phyloP scores from a whole-genome alignment of 371 early-diverging fungal species.

The Rhizopus delemar region DNA sequence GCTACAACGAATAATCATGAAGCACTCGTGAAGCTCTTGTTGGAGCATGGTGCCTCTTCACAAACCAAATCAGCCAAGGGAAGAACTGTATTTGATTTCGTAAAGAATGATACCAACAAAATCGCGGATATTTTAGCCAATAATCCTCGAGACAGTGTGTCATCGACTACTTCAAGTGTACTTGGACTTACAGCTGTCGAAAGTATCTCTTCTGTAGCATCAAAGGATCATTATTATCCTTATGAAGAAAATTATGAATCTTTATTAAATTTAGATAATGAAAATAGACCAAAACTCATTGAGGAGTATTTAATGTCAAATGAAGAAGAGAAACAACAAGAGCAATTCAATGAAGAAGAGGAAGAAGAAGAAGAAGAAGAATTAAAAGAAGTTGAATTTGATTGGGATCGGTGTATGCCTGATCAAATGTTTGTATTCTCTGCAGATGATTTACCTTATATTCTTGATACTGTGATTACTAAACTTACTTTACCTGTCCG shows the following conservation, averaged over 20 bases:
- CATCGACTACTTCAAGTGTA: conserved; percentile 40
- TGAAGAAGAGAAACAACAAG: conserved; percentile 5
- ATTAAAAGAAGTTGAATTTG: conserved; percentile 33
- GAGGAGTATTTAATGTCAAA: conserved; percentile 26
- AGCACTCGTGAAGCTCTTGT: conserved; percentile 66
- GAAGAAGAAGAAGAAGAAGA: conserved; percentile 24
- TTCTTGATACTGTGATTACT: conserved; percentile 61
- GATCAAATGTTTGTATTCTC: conserved; percentile 93
- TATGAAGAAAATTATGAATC: conserved; percentile 37
- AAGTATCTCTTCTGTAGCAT: conserved; percentile 25
- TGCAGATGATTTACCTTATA: conserved; percentile 32
- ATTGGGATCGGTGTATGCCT: conserved; percentile 76
- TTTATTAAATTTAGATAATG: conserved; percentile 51
- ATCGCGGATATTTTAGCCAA: conserved; percentile 60
- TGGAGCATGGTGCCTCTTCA: conserved; percentile 79
- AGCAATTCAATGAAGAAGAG: conserved; percentile 7
- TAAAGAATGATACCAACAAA: conserved; percentile 33
- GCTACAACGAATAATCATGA: conserved; percentile 85
- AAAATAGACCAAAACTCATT: conserved; percentile 43
- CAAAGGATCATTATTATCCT: conserved; percentile 49
- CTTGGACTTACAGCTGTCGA: conserved; percentile 16
- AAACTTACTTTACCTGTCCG: conserved; percentile 56
- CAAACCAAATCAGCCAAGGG: conserved; percentile 72
- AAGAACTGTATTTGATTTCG: conserved; percentile 70
- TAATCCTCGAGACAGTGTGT: conserved; percentile 56